Evolutionary conservation across 257 asterid species (phyloP), one percentile per base, ranked within the genome.

Genomic region (Ajuga chamaepitys): DNA sequence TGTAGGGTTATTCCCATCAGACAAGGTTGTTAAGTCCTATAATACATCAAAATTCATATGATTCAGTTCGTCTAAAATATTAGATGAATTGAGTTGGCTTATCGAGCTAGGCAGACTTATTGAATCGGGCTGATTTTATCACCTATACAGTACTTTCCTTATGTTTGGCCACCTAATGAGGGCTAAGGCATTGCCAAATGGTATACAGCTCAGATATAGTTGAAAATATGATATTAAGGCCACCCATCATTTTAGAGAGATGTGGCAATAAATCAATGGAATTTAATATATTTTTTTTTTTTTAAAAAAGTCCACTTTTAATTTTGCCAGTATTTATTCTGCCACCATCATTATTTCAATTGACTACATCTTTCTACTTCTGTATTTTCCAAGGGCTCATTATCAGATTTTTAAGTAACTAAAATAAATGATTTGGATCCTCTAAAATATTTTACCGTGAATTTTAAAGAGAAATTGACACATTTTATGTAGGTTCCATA

Each of bases 201-300:
- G 14, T 9, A 50, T 50, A 64, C 70, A 64, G 50, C 70, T 64
- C 35, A 20, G 61, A 51, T 50, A 35, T 26, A 22, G 52, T 35
- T 40, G n/a, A 40, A 41, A 40, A 8, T 40, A 30, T 22, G 8
- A 41, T 59, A 59, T 38, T 40, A 58, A 35, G 64, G 7, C 45
- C n/a, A 32, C 18, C 26, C 32, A 18, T 13, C 9, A 35, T 8
- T 58, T 60, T n/a, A 41, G 52, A 60, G 13, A 40, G 14, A 22
- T 16, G 22, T 58, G 53, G 1, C 60, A 34, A 4, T 34, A 51
- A 38, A 66, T 66, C 16, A 26, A 40, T 14, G 54, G 20, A 5
- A 24, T 40, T 22, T 34, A 21, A 14, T 21, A 9, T 41, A 24
- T 24, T 61, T n/a, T 14, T 8, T 35, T 42, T 14, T 66, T 37